phyloP scores from a whole-genome alignment of 2,329 filamentous ascomycete species.

The Colletotrichum cuscutae region DNA sequence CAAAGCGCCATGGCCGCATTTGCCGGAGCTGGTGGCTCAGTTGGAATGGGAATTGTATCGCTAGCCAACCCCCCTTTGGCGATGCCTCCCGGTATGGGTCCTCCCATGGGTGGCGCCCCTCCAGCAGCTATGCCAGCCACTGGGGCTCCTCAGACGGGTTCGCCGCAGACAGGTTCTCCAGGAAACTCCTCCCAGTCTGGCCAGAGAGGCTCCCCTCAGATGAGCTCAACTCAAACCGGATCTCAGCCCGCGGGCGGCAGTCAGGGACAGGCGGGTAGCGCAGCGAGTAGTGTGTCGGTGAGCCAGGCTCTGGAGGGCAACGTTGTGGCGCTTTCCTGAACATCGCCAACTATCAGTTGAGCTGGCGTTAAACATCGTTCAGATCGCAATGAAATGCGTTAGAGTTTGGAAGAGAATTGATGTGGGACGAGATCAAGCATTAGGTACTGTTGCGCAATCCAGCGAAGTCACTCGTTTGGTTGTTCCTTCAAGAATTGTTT shows the following conservation, averaged over 20 bases:
- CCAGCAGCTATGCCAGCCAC: neutral
- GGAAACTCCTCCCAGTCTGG: neutral
- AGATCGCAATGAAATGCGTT: neutral
- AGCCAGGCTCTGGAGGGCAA: neutral
- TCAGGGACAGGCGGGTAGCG: neutral
- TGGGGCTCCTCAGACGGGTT: no score
- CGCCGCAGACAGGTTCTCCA: neutral
- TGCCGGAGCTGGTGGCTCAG: slow-evolving; percentile 4
- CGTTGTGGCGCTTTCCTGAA: neutral
- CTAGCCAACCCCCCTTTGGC: slow-evolving; percentile 37
- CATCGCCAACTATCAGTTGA: neutral
- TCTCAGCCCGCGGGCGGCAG: neutral
- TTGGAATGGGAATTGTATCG: slow-evolving; percentile 8
- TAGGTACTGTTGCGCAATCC: neutral
- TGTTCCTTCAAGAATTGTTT: neutral
- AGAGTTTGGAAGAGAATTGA: neutral
- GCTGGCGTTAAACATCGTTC: no score
- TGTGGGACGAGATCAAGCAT: neutral
- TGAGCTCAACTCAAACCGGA: neutral
- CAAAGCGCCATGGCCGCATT: slow-evolving; percentile 13
- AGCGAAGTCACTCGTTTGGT: neutral
- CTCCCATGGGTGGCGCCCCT: neutral
- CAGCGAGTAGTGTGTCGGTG: neutral
- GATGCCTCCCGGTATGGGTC: slow-evolving; percentile 36
- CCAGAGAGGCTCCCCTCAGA: neutral